Conservation (phyloP, 805 yeast genomes). For the Blastobotrys robertii region DNA sequence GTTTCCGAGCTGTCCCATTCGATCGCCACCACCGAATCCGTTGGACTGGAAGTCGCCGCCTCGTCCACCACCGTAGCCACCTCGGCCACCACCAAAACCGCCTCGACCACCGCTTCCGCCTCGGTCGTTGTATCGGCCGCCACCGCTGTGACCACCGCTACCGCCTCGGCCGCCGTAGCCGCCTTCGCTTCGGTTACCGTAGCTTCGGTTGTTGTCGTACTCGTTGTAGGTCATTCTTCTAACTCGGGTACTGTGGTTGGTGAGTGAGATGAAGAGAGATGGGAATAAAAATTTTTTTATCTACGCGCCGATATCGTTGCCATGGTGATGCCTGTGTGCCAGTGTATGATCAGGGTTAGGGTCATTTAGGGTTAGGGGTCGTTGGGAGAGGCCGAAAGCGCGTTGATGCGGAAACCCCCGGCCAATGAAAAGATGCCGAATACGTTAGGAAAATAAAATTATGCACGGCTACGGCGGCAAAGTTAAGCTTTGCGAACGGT, state of each 20-base stretch:
- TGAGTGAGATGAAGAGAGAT: constrained; percentile 1
- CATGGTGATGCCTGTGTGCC: background rate
- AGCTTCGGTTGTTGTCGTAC: constrained; percentile 19
- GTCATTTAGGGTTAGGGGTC: background rate
- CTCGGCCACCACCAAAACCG: constrained; percentile 31
- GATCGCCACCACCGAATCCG: constrained; percentile 28
- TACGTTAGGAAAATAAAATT: too few relatives aligned
- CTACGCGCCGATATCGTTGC: background rate
- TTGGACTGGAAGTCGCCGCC: constrained; percentile 29
- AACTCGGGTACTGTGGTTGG: background rate
- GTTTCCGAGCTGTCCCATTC: constrained; percentile 36
- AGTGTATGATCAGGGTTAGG: too few relatives aligned
- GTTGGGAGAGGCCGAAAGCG: too few relatives aligned
- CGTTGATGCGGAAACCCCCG: too few relatives aligned
- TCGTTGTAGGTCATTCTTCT: constrained; percentile 17
- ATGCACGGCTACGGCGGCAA: too few relatives aligned
- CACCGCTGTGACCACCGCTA: constrained; percentile 15
- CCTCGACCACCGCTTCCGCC: constrained; percentile 30
- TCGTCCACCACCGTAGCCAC: constrained; percentile 29
- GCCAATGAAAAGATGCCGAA: too few relatives aligned
- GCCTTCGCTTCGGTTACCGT: constrained; percentile 18
- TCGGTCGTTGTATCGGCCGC: constrained; percentile 32
- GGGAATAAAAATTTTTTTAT: constrained; percentile 2
- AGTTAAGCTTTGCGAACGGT: too few relatives aligned
- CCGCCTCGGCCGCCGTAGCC: constrained; percentile 19